Evolutionary conservation across 352 stramenopile species (phyloP), one percentile per base, ranked within the genome.

Genomic region (Pseudoperonospora humuli): DNA sequence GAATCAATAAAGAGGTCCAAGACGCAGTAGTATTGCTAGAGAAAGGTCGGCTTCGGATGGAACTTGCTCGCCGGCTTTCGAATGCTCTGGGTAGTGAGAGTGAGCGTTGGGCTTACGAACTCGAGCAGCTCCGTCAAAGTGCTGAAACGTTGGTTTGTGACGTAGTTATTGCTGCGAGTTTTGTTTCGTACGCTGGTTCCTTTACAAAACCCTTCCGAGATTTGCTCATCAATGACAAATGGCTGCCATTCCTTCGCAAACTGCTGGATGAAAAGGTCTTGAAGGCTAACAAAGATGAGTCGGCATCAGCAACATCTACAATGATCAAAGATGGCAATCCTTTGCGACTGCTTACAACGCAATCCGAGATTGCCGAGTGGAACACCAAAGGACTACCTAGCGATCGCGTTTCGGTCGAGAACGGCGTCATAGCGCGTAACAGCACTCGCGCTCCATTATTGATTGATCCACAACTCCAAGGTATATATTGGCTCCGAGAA

Each of bases 201-300:
- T 98, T 98, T 49, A 97, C 89, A 1, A 97, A 97, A 38, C 61
- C 70, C 0, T 97, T 95, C 50, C 78, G 92, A 9, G 86, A 97
- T 34, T 32, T 75, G 3, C 63, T 98, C 10, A 65, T 97, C 31
- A 51, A 59, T 2, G 57, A 88, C 0, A 80, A 92, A 26, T 97
- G 94, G 79, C 34, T 93, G 7, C 84, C 85, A 2, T 96, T 93
- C 39, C 61, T 97, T 1, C 52, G 73, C 14, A 86, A 86, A 31
- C 64, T 70, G 0, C 44, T 83, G 7, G 35, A 11, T 41, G 32
- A 52, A 6, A 61, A 56, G 3, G 10, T 5, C 15, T 41, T 41
- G 4, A 58, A 54, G 25, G 19, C 7, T 9, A 35, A 44, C n/a
- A 54, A 50, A 32, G 28, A 53, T 14, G 62, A 50, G 13, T 48